phyloP scores from a whole-genome alignment of 371 early-diverging fungal genomes.

The Chytridium lagenaria region DNA sequence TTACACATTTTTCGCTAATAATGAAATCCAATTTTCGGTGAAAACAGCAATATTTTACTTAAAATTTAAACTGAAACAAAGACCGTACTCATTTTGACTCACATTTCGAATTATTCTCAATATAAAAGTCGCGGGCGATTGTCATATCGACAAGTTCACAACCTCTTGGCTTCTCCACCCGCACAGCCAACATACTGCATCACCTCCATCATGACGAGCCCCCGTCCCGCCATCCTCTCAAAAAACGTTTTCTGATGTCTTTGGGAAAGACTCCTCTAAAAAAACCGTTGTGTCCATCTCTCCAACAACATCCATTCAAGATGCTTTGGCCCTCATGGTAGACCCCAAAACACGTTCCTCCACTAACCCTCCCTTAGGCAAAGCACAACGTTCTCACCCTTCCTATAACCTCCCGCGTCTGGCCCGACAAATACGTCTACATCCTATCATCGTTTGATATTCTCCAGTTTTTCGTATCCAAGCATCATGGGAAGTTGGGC shows the following conservation, averaged over 20 bases:
- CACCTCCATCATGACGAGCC: not conserved
- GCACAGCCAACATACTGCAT: not conserved
- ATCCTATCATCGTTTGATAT: conserved; percentile 36
- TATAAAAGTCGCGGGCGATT: too few species aligned
- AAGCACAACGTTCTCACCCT: conserved; percentile 32
- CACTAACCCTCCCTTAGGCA: conserved; percentile 13
- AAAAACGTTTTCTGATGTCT: conserved; percentile 29
- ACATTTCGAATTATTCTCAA: too few species aligned
- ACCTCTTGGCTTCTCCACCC: too few species aligned
- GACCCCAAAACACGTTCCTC: not conserved
- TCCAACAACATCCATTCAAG: conserved; percentile 25
- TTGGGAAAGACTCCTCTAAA: too few species aligned
- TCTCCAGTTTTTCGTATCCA: conserved; percentile 24
- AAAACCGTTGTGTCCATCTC: conserved; percentile 24
- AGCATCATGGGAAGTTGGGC: conserved; percentile 10
- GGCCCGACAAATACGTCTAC: conserved; percentile 30
- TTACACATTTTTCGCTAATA: too few species aligned
- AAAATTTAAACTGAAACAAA: too few species aligned
- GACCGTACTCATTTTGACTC: too few species aligned
- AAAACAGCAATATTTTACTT: too few species aligned
- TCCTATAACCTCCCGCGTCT: conserved; percentile 35
- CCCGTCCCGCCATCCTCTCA: conserved; percentile 14
- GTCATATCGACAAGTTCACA: too few species aligned
- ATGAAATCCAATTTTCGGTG: too few species aligned
- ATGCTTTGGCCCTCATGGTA: conserved; percentile 31